phyloP scores from a whole-genome alignment of 805 yeast species.

The Candida incommunis region DNA sequence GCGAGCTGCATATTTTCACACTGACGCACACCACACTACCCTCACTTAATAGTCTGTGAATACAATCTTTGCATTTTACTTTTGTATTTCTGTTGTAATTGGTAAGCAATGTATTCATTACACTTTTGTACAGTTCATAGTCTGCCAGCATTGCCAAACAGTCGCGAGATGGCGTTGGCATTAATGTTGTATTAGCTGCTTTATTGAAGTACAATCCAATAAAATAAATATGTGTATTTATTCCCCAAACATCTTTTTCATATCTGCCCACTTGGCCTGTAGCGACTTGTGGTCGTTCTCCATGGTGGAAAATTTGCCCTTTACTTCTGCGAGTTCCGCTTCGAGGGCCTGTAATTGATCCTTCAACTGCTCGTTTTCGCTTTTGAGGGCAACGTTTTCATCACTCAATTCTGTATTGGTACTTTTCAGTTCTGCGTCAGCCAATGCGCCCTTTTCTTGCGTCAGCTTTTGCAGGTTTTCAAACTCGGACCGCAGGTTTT shows the following conservation, averaged over 20 bases:
- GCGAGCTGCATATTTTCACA: too few relatives aligned
- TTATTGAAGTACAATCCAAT: too few relatives aligned
- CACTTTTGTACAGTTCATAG: too few relatives aligned
- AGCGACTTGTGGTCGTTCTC: neutral
- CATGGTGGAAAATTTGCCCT: neutral
- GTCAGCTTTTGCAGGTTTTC: slow-evolving; percentile 11
- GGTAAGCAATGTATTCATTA: too few relatives aligned
- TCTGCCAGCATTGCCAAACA: slow-evolving; percentile 2
- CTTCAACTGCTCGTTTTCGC: slow-evolving; percentile 2
- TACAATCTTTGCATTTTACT: too few relatives aligned
- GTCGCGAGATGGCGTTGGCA: neutral
- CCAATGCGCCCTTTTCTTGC: slow-evolving; percentile 2
- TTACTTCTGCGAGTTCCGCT: slow-evolving; percentile 10
- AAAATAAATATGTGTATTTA: neutral
- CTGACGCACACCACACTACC: too few relatives aligned
- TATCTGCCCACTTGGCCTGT: neutral
- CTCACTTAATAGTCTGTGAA: too few relatives aligned
- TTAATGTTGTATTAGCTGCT: too few relatives aligned
- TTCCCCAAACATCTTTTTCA: slow-evolving; percentile 1
- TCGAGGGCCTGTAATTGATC: slow-evolving; percentile 8
- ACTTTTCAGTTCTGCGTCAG: slow-evolving; percentile 2
- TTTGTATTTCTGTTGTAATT: too few relatives aligned
- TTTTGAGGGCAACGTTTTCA: slow-evolving; percentile 4
- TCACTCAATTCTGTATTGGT: slow-evolving; percentile 2
- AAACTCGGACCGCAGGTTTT: slow-evolving; percentile 31